A percentile compares a stretch with the other conserved stretches of the same genome.
Conservation (phyloP, 2,329 filamentous ascomycete genomes). For the Aschersonia sp. region DNA sequence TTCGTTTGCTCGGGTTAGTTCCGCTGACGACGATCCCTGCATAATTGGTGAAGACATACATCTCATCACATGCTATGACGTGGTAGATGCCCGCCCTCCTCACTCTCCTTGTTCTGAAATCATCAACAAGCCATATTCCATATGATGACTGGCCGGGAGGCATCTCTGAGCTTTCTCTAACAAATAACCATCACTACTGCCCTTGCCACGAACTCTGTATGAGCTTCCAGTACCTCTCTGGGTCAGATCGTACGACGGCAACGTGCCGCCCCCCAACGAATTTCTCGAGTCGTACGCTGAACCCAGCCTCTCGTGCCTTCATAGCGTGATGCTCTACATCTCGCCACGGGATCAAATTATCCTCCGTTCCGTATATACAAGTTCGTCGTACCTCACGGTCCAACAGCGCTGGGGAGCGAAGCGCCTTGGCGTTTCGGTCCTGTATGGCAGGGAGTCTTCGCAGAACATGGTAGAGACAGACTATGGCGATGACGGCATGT, state of each 20-base stretch:
- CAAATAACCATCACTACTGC: background rate
- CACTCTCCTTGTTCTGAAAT: too few species aligned
- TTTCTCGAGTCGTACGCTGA: constrained; percentile 25
- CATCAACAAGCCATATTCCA: too few species aligned
- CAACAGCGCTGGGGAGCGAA: constrained; percentile 19
- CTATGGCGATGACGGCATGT: constrained; percentile 16
- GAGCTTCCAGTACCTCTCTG: constrained; percentile 33
- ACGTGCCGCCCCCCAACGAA: constrained; percentile 36
- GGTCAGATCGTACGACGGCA: constrained; percentile 29
- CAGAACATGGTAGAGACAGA: constrained; percentile 17
- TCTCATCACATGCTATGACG: too few species aligned
- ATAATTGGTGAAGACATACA: too few species aligned
- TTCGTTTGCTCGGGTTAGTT: too few species aligned
- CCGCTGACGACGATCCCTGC: too few species aligned
- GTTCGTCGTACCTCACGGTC: constrained; percentile 26
- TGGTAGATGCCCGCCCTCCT: too few species aligned
- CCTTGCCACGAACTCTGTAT: constrained; percentile 31
- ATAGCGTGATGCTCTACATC: constrained; percentile 34
- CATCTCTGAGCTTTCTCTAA: background rate
- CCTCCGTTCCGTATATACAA: constrained; percentile 37
- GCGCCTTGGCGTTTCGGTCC: constrained; percentile 18
- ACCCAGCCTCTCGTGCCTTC: constrained; percentile 23
- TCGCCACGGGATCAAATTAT: constrained; percentile 28
- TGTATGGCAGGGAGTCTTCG: constrained; percentile 15
- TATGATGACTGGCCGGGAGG: too few species aligned